These are phyloP conservation scores for Pelargonium cotyledonis DNA, from an alignment of 441 rosid species.

Conservation along the genomic window DNA sequence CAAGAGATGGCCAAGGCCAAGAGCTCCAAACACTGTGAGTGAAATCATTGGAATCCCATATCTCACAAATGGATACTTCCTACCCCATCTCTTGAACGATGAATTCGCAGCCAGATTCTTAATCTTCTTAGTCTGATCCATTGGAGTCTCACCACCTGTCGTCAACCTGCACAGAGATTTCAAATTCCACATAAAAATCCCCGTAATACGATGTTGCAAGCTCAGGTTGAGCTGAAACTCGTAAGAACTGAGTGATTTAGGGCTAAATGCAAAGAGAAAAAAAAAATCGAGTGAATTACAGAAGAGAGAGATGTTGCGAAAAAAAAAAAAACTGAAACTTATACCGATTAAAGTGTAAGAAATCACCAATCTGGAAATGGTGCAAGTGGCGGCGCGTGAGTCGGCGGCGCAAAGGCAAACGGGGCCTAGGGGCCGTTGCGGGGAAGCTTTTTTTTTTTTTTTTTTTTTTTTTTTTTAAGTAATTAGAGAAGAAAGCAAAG, in stretches of 20 bases:
- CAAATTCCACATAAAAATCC: background rate
- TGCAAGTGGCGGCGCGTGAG: background rate
- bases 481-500: no score
- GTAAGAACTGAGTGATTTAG: background rate
- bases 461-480: no score
- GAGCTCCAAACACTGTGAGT: slow-evolving; percentile 69
- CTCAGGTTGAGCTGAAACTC: background rate
- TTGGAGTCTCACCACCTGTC: slow-evolving; percentile 31
- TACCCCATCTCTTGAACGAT: slow-evolving; percentile 75
- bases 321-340: background rate
- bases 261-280: background rate
- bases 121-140: slow-evolving; percentile 26
- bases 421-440: no score
- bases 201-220: background rate
- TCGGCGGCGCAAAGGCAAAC: background rate
- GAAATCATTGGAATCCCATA: slow-evolving; percentile 95
- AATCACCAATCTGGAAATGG: background rate
- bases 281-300: background rate
- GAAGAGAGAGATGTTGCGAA: background rate
- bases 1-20: slow-evolving; percentile 79
- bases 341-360: background rate
- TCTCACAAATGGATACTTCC: slow-evolving; percentile 70
- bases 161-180: slow-evolving; percentile 21
- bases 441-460: no score
- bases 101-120: slow-evolving; percentile 17